These are phyloP conservation scores for Alloteropsis angusta DNA, from an alignment of 202 grass and related monocot genomes.

Conservation along the genomic window DNA sequence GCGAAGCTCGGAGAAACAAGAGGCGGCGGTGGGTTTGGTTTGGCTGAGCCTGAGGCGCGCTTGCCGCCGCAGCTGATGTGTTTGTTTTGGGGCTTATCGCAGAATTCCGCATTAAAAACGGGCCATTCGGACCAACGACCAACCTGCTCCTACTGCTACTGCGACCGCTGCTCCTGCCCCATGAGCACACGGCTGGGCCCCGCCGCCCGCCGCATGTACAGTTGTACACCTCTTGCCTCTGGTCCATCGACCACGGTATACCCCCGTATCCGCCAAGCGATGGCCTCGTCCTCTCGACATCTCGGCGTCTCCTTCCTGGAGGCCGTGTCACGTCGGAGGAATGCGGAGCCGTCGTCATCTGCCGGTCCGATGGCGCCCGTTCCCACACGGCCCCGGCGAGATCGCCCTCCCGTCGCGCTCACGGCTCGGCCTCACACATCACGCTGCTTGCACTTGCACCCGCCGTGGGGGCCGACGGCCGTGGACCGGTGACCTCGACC, in stretches of 20 bases:
- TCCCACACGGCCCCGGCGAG: constrained; percentile 23
- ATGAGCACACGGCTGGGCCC: constrained; percentile 3
- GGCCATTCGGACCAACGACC: constrained; percentile 26
- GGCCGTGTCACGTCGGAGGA: neutral
- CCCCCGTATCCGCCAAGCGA: neutral
- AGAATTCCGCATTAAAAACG: constrained; percentile 40
- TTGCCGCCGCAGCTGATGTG: neutral
- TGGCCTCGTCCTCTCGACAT: neutral
- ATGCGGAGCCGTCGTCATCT: constrained; percentile 16
- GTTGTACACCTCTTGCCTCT: neutral
- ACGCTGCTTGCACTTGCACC: no score
- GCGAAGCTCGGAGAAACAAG: neutral
- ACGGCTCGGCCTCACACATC: neutral
- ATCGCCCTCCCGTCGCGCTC: constrained; percentile 5
- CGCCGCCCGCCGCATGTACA: neutral
- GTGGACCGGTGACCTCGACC: constrained; percentile 40
- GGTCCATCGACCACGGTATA: neutral
- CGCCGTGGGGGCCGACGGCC: constrained; percentile 11
- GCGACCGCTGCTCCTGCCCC: neutral
- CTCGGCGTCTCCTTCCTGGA: neutral
- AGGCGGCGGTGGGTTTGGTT: constrained; percentile 1
- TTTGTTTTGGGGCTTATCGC: neutral
- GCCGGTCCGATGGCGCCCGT: constrained; percentile 17
- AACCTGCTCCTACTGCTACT: neutral
- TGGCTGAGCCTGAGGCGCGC: neutral